Base-by-base conservation (phyloP, 1,284 basidiomycete species). In the Cerrena zonata region DNA sequence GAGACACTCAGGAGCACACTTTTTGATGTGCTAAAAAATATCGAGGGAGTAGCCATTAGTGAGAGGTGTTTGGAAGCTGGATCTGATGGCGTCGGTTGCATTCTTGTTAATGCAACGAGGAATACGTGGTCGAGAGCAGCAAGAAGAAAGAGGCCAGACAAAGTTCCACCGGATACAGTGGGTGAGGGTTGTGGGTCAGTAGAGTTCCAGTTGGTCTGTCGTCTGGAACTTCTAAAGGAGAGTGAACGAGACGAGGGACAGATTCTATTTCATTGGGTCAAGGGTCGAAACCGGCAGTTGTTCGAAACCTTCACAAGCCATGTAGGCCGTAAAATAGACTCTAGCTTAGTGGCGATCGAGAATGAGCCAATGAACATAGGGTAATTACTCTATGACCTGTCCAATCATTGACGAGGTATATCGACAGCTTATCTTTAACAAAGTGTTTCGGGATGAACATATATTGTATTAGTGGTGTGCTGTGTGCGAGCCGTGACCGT, bases 121-220 rank as follows among this genome's bases (percentile, higher is more conserved):
- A 78, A 90, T 58, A 85, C 84, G 0, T 93, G 90, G 90, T 87
- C 89, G 0, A 76, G 90, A 21, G 75, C 77, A 4, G 89, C 84
- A 0, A 71, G 84, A 15, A 68, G 80, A 55, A 76, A 73, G 59
- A 72, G 66, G 40, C 60, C 58, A 23, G 34, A 56, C 15, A 34
- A 7, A 7, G 30, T 34, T 2, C 50, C 47, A 11, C 57, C 51
- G 12, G 43, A 54, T 22, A 47, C 50, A 23, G 50, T 50, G 18
- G 39, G 30, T 22, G 22, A 23, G 23, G 18, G 19, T 23, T 3
- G 22, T 23, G 41, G 37, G 37, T 18, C 41, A 42, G 19, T 42
- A 13, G 21, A 3, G 10, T 22, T 5, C 41, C 51, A 55, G 25
- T 48, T 48, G 13, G 52, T 58, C 0, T 65, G 48, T 48, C 61